A percentile compares a stretch with the other conserved stretches of the same genome.
These are phyloP conservation scores for Cytidiella melzeri DNA, from an alignment of 768 basidiomycete species.

Conservation along the genomic window DNA sequence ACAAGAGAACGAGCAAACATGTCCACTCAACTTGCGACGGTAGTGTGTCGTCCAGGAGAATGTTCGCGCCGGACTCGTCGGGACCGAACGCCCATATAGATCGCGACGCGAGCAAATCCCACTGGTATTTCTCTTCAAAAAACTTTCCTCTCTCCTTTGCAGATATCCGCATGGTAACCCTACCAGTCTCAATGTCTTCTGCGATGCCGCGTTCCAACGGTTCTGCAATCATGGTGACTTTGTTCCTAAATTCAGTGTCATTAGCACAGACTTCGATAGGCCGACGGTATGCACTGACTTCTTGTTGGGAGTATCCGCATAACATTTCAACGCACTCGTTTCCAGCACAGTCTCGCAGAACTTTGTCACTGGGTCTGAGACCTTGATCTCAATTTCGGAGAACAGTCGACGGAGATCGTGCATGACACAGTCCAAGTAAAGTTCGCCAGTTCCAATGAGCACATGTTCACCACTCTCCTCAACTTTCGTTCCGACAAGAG, in stretches of 20 bases:
- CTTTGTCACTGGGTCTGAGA: constrained; percentile 96
- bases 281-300: constrained; percentile 49
- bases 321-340: constrained; percentile 96
- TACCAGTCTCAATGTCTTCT: constrained; percentile 92
- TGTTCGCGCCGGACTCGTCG: constrained; percentile 90
- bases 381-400: constrained; percentile 99
- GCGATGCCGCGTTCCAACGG: constrained; percentile 94
- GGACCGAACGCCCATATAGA: constrained; percentile 99
- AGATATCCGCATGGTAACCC: constrained; percentile 91
- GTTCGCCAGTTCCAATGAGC: constrained; percentile 91
- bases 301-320: constrained; percentile 99
- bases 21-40: constrained; percentile 67
- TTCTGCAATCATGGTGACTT: constrained; percentile 98
- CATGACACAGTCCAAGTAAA: constrained; percentile 95
- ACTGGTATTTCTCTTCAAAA: constrained; percentile 96
- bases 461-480: constrained; percentile 99
- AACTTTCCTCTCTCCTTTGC: constrained; percentile 92
- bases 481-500: constrained; percentile 89
- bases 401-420: constrained; percentile 90
- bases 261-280: constrained; percentile 1
- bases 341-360: constrained; percentile 98
- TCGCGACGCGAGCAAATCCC: constrained; percentile 94
- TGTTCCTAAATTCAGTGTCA: constrained; percentile 58
- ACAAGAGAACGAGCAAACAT: not conserved
- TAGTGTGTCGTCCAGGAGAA: constrained; percentile 91